Base-by-base conservation (phyloP, 2,329 filamentous ascomycete species). In the Beauveria sp. region DNA sequence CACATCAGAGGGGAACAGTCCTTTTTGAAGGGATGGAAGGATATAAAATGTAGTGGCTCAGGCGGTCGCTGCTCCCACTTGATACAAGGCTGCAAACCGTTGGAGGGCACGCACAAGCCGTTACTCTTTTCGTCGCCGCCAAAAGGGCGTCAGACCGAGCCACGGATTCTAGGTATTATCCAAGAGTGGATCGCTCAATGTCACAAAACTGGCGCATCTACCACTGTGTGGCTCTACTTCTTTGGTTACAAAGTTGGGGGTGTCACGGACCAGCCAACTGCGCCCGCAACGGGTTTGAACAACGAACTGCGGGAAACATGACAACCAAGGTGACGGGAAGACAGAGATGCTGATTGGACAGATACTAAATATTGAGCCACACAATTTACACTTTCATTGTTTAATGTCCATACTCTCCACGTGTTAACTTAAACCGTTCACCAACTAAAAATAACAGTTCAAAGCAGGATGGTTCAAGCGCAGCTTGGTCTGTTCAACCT, bases 241-340 rank as follows among this genome's bases (percentile, higher is more conserved):
- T 46, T 53, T 60, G 50, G 58, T 51, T 59, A 22, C 46, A 61
- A 51, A 38, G 45, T 34, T 34, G 46, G 53, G 53, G 60, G 53
- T 56, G 53, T 43, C 60, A 61, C 60, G 60, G 60, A 57, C 60
- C 60, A 61, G 47, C 14, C 53, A 56, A 51, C 60, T 61, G 53
- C 60, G 53, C 60, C 60, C 60, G 60, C 60, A 61, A 51, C 43
- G 30, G 42, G 53, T 18, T 56, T 28, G 52, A 56, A 56, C 52
- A 61, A 57, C 53, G 58, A 53, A 53, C 58, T 16, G 40, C 42
- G 49, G 46, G 40, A 53, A 60, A 52, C 22, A 60, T 24, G 28
- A 53, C 58, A 47, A 47, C 38, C 38, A 52, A 45, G 16, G 57
- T 20, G 28, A 45, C 50, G 42, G 50, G 53, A 60, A 53, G 26